Evolutionary conservation across 305 asterid species (phyloP), one percentile per base, ranked within the genome.

Genomic region (Solanum hybrid): DNA sequence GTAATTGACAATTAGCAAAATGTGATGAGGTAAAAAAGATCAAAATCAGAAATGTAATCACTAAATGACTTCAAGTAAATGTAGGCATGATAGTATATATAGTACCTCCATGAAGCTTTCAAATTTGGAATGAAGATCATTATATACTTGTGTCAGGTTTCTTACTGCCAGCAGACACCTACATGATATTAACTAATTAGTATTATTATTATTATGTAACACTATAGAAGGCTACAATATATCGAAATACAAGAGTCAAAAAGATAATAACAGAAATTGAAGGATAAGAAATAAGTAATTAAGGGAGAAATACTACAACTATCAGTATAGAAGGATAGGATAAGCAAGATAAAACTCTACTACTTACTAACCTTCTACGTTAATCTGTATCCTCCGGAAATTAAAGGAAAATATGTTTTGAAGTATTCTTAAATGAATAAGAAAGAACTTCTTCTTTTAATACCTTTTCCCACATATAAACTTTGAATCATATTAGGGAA

Each of bases 81-180:
- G 40, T 82, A 82, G 15, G 38, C 51, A 42, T 27, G 64, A 69
- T 11, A 69, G 8, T 69, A 35, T 35, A 26, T 35, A 26, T 38
- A 38, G 14, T 89, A 93, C 96, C 94, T 89, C 75, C 72, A 91
- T 69, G 88, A 94, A 40, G 88, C 32, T 60, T 29, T 66, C 84
- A 86, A 92, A 86, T 37, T 89, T 90, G 5, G 80, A 84, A 9
- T 22, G 88, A 84, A 94, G 91, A 82, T 34, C 51, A 15, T 29
- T 89, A 91, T 84, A 88, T 89, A 90, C 93, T 40, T 64, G 86
- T 40, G 86, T 82, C 78, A 94, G 81, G 66, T 84, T 14, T 27
- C 79, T 38, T 91, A 92, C 19, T 80, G 90, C 92, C 36, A 56
- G 19, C 37, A 40, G 42, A 92, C 96, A 93, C 93, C 95, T 51